These are phyloP conservation scores for Dipodascus geniculatus DNA, from an alignment of 805 yeast genomes.

Conservation along the genomic window DNA sequence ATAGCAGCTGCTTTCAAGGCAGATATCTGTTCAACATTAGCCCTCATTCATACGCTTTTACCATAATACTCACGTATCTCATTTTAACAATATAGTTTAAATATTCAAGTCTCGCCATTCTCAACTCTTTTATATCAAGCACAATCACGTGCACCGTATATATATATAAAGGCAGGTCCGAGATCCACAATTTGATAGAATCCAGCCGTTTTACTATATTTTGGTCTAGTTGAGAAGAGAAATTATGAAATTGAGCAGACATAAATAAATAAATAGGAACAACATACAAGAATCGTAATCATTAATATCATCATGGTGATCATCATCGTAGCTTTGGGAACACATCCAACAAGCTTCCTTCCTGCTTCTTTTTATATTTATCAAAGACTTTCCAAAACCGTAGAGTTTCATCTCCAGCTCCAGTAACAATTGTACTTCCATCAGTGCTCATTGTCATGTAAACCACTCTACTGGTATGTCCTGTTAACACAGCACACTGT, in stretches of 20 bases:
- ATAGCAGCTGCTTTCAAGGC: constrained; percentile 50
- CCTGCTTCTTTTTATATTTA: constrained; percentile 24
- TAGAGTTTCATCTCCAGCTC: constrained; percentile 96
- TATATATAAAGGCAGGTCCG: too few species aligned
- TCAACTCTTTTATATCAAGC: too few species aligned
- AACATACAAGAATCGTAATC: too few species aligned
- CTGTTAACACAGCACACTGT: constrained; percentile 86
- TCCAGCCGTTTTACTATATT: too few species aligned
- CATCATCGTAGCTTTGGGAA: neutral
- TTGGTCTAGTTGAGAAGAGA: neutral
- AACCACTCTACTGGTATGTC: constrained; percentile 86
- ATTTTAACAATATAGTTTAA: too few species aligned
- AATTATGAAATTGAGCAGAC: neutral
- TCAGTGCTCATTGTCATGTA: constrained; percentile 88
- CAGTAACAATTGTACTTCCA: constrained; percentile 93
- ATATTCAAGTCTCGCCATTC: too few species aligned
- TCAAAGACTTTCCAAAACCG: constrained; percentile 94
- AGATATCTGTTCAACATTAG: neutral
- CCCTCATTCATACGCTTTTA: too few species aligned
- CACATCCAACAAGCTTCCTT: neutral
- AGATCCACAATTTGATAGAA: too few species aligned
- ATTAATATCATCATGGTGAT: neutral
- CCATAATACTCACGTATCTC: neutral
- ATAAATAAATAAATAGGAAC: neutral
- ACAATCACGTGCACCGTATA: too few species aligned